Conservation (phyloP, 352 stramenopile species). For the Phytopythium helicoides region DNA sequence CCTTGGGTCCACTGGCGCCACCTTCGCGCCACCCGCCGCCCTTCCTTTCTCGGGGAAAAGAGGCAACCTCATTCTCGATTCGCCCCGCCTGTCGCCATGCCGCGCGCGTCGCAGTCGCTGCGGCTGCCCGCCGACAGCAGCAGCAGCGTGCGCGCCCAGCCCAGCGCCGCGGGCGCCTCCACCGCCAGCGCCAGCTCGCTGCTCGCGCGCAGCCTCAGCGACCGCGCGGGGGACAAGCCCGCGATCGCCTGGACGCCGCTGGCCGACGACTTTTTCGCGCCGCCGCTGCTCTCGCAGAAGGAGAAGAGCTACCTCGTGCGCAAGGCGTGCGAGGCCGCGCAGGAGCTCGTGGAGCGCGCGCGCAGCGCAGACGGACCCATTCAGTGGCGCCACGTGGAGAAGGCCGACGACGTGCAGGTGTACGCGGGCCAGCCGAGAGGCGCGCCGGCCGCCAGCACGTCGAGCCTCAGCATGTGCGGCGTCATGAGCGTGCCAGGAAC, state of each 20-base stretch:
- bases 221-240: constrained; percentile 5
- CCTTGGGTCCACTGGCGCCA: too few species aligned
- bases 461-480: constrained; percentile 49
- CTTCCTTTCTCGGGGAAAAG: too few species aligned
- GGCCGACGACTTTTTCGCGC: constrained; percentile 74
- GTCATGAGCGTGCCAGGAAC: constrained; percentile 71
- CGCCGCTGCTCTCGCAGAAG: constrained; percentile 57
- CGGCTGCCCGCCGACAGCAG: neutral
- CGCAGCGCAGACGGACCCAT: constrained; percentile 58
- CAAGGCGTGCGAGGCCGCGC: constrained; percentile 76
- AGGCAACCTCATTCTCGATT: too few species aligned
- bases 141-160: neutral
- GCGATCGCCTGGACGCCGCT: constrained; percentile 59
- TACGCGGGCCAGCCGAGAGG: constrained; percentile 57
- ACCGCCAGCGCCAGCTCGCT: neutral
- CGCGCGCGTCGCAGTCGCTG: constrained; percentile 8
- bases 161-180: neutral
- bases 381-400: constrained; percentile 74
- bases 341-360: constrained; percentile 75
- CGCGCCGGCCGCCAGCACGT: constrained; percentile 2
- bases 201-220: constrained; percentile 11
- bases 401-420: constrained; percentile 72
- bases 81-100: neutral
- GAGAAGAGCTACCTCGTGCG: constrained; percentile 76
- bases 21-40: too few species aligned